Conservation (phyloP, 306 rosid genomes). For the Canavalia gladiata region DNA sequence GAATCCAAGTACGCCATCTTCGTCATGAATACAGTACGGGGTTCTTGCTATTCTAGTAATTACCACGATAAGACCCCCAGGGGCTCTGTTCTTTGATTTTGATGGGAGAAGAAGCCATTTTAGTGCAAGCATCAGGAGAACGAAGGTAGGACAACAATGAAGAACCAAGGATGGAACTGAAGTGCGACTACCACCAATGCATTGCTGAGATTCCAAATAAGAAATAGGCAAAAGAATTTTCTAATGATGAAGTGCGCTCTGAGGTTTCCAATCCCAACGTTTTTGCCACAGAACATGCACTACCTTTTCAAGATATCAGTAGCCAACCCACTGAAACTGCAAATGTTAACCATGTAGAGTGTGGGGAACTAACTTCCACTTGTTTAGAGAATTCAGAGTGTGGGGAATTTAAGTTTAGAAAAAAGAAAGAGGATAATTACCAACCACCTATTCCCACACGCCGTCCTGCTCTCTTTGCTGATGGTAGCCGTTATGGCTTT, state of each 20-base stretch:
- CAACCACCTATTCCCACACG: constrained; percentile 40
- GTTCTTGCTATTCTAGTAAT: constrained; percentile 44
- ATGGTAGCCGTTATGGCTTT: background rate
- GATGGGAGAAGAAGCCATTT: constrained; percentile 84
- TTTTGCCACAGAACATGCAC: constrained; percentile 68
- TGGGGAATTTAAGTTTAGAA: constrained; percentile 89
- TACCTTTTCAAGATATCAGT: constrained; percentile 74
- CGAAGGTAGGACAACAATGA: constrained; percentile 58
- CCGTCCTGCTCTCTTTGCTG: constrained; percentile 38
- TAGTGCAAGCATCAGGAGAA: constrained; percentile 57
- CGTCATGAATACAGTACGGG: constrained; percentile 62
- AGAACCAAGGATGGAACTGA: constrained; percentile 62
- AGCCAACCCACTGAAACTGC: constrained; percentile 70
- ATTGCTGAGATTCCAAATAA: constrained; percentile 66
- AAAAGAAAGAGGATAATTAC: constrained; percentile 71
- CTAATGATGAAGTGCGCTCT: constrained; percentile 85
- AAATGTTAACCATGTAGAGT: constrained; percentile 62
- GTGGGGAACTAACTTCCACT: constrained; percentile 79
- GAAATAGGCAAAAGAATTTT: constrained; percentile 80
- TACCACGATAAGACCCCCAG: constrained; percentile 39
- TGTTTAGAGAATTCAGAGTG: constrained; percentile 78
- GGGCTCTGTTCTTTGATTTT: constrained; percentile 61
- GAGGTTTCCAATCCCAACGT: constrained; percentile 83
- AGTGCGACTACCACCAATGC: constrained; percentile 68
- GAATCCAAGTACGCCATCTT: constrained; percentile 36